Evolutionary conservation across 441 rosid genomes (phyloP), one percentile per base, ranked within the genome.

Genomic region (Arabidopsis lyrata): DNA sequence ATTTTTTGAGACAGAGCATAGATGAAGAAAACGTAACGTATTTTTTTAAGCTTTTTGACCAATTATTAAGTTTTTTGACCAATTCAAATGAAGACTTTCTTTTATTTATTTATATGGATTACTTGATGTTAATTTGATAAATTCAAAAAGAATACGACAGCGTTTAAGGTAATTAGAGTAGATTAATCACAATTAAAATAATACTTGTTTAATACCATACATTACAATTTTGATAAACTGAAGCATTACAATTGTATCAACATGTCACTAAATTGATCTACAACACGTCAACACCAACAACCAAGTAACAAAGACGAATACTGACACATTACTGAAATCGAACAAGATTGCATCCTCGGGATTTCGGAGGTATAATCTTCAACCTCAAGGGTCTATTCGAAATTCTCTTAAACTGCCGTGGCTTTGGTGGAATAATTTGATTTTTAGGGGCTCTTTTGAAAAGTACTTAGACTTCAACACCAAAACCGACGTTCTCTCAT

Each of bases 361-460:
- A 15, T 67, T 50, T 74, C 0, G 61, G 67, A 64, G 58, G 77
- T 45, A 72, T 63, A 6, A 63, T 63, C 57, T 72, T 72, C 57
- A 73, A 13, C 22, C 22, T 73, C 57, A 73, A 6, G 12, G 57
- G 77, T 64, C 34, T 39, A 31, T 27, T 49, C 2, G 0, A 12
- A 3, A 9, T 7, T 58, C 59, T 38, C 67, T 66, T 49, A 29
- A 74, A 59, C 61, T 16, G 45, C 1, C 47, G 48, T 5, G 48
- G 56, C 20, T 67, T 75, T 11, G 78, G 68, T 50, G 63, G 73
- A 20, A 59, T 8, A 50, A 59, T 75, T 52, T 75, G 8, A 52
- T 2, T 41, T 20, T 52, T 0, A 14, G 12, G 53, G 31, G 18
- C 38, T 58, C 67, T 11, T 39, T 29, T 14, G 41, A 0, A 35